Base-by-base conservation (phyloP, 1,284 basidiomycete species). In the Apiotrichum brassicae region DNA sequence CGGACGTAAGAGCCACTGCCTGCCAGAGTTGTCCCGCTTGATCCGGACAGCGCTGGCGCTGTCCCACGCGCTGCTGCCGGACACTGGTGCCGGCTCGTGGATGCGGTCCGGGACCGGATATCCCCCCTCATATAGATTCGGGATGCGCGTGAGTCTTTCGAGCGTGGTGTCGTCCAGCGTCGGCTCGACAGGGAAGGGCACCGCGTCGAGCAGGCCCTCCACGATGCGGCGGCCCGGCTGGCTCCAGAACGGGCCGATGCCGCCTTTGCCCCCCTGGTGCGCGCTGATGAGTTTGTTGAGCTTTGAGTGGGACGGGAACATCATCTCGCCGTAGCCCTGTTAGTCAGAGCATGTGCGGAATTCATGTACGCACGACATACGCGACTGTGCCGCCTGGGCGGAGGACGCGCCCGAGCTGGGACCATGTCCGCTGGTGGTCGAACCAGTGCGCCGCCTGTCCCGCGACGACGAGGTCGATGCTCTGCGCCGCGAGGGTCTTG, bases 371-470 rank as follows among this genome's bases (percentile, higher is more conserved):
- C 51, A 86, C 86, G 81, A 86, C 88, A 58, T 86, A 82, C 3
- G 85, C 86, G 7, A 82, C 81, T 0, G 81, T 84, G 0, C 87
- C 90, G 9, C 82, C 79, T 0, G 76, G 78, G 34, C 80, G 76
- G 43, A 91, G 70, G 3, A 86, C 77, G 2, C 85, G 77, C 2
- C 77, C 76, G 2, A 83, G 72, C 65, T 88, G 82, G 0, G 76
- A 78, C 85, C 88, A 92, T 6, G 85, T 76, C 53, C 76, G 78
- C 4, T 69, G 64, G 78, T 85, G 86, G 62, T 90, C 77, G 64
- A 92, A 92, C 88, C 88, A 92, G 66, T 94, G 89, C 0, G 83
- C 82, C 0, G 89, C 82, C 70, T 91, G 89, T 2, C 85, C 86
- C 18, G 86, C 77, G 6, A 85, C 79, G 32, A 88, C 74, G 49